Base-by-base conservation (phyloP, 2,329 filamentous ascomycete species). In the Trichoderma pleuroti region DNA sequence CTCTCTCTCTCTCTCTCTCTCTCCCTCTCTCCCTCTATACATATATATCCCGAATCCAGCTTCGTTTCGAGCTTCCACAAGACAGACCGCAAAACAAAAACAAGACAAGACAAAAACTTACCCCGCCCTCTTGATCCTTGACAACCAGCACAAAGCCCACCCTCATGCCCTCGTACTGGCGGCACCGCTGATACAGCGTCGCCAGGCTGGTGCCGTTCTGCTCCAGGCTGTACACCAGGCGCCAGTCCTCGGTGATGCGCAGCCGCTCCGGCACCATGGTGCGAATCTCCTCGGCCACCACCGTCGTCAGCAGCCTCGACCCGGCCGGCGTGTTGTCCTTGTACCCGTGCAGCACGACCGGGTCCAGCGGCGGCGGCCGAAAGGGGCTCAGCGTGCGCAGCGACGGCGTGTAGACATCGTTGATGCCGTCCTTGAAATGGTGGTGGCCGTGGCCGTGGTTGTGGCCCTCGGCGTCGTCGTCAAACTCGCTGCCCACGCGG, bases 91-190 rank as follows among this genome's bases (percentile, higher is more conserved):
- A n/a, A 18, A 11, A 1, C 12, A 0, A 56, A 26, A 18, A 56
- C 18, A 57, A n/a, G 10, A 26, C 9, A 28, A 30, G 7, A 42
- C 21, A 39, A 39, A 34, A 24, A 86, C 90, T 80, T 85, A 93
- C 91, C 68, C 91, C 91, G 70, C 92, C 92, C 70, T 87, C 87
- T 10, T 88, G 87, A 79, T 99, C 96, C 76, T 88, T 88, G 24
- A 98, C 89, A 0, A 97, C 93, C 6, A 99, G 86, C 64, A 98
- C 93, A 79, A 97, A 99, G 7, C 94, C 95, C 21, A 93, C 93
- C 71, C 94, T 89, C 72, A 88, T 84, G 14, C 89, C 86, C 59
- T 87, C 83, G 76, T 90, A 92, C 18, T 86, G 83, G 59, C 91
- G 89, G 76, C 91, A 93, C 74, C 92, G 90, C 75, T 93, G 87